Evolutionary conservation across 805 yeast species (phyloP).

Genomic region (Cyberlindnera euphorbiiphila): DNA sequence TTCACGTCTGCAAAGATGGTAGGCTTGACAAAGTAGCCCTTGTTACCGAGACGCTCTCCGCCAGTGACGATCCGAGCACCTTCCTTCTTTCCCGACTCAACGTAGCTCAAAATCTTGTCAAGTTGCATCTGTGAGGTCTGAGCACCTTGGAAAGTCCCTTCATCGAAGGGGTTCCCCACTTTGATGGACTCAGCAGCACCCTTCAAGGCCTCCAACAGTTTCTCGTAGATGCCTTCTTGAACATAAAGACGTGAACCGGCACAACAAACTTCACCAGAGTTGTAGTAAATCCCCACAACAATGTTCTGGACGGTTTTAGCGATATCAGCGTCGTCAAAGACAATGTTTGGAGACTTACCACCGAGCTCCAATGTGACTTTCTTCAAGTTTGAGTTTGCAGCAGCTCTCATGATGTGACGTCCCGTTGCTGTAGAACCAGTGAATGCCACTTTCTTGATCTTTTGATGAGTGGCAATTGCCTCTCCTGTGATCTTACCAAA

Average conservation of each 20-base stretch:
- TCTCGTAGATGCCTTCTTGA: slow-evolving; percentile 68
- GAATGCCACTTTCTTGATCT: slow-evolving; percentile 86
- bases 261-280: slow-evolving; percentile 92
- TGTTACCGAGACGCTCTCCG: slow-evolving; percentile 69
- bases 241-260: slow-evolving; percentile 88
- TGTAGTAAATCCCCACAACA: slow-evolving; percentile 75
- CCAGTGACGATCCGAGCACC: slow-evolving; percentile 76
- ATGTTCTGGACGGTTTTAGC: slow-evolving; percentile 62
- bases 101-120: slow-evolving; percentile 58
- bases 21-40: slow-evolving; percentile 74
- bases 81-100: slow-evolving; percentile 59
- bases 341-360: slow-evolving; percentile 87
- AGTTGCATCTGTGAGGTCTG: slow-evolving; percentile 68
- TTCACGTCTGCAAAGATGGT: slow-evolving; percentile 82
- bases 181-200: slow-evolving; percentile 45
- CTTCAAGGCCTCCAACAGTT: slow-evolving; percentile 56
- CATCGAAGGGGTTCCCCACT: slow-evolving; percentile 79
- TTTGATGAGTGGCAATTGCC: slow-evolving; percentile 72
- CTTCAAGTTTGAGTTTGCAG: slow-evolving; percentile 71
- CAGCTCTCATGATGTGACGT: slow-evolving; percentile 64
- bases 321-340: slow-evolving; percentile 71
- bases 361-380: slow-evolving; percentile 83
- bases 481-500: slow-evolving; percentile 83
- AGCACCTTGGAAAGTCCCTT: slow-evolving; percentile 67
- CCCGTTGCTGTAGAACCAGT: slow-evolving; percentile 93